phyloP scores from a whole-genome alignment of 345 rosid species.

The Salix exigua region DNA sequence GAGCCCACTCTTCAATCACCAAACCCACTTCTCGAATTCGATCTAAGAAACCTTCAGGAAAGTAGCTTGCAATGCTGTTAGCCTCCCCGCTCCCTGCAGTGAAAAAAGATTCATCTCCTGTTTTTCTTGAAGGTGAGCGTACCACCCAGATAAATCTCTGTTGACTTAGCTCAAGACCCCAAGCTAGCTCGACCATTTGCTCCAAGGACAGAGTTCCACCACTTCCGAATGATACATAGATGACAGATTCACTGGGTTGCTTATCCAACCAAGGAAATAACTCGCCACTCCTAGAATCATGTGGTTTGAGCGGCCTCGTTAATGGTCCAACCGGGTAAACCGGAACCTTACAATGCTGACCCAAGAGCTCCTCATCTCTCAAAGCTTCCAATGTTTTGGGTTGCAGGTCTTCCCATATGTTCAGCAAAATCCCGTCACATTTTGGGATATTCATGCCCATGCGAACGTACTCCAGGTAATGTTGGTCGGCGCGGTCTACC shows the following conservation, averaged over 20 bases:
- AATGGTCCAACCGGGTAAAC: constrained; percentile 16
- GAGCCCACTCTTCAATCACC: constrained; percentile 54
- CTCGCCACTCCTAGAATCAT: not conserved
- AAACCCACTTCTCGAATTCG: constrained; percentile 37
- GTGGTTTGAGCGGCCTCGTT: not conserved
- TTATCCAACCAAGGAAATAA: constrained; percentile 37
- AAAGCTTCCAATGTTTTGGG: constrained; percentile 4
- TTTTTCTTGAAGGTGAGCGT: constrained; percentile 15
- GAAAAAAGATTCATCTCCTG: constrained; percentile 24
- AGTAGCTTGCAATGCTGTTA: not conserved
- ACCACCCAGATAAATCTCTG: constrained; percentile 51
- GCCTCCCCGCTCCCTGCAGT: constrained; percentile 8
- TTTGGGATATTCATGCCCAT: not conserved
- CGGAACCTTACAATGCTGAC: not conserved
- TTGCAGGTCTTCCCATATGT: constrained; percentile 22
- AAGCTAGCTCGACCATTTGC: constrained; percentile 46
- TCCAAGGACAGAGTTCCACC: constrained; percentile 18
- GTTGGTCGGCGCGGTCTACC: not conserved
- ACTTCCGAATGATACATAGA: constrained; percentile 56
- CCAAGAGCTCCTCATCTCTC: not conserved
- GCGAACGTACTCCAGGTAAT: not conserved
- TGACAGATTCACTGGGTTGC: constrained; percentile 34
- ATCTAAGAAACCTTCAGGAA: constrained; percentile 51
- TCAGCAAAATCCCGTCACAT: constrained; percentile 14
- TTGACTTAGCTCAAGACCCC: constrained; percentile 36